Percentiles rank a stretch among this genome's conserved stretches.
These are phyloP conservation scores for Leccinum colubrinum DNA, from an alignment of 1,284 basidiomycete genomes.

Conservation along the genomic window DNA sequence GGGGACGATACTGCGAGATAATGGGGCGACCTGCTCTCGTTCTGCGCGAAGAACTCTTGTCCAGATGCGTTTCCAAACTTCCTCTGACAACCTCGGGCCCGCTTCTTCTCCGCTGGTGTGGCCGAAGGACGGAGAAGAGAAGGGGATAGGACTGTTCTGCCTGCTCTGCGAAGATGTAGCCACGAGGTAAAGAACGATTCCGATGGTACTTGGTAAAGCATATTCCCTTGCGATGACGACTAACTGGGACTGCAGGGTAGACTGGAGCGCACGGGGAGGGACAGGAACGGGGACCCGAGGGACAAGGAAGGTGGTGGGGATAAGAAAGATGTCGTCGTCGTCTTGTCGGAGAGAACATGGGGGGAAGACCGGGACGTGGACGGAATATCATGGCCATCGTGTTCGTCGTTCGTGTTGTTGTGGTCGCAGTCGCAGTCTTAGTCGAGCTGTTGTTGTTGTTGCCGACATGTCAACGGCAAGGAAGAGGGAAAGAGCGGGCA, in stretches of 20 bases:
- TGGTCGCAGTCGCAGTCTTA: too few relatives aligned
- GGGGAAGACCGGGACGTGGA: too few relatives aligned
- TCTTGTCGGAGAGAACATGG: too few relatives aligned
- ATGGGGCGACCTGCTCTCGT: slow-evolving; percentile 48
- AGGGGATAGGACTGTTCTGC: slow-evolving; percentile 13
- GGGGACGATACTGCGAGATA: slow-evolving; percentile 41
- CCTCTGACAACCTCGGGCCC: slow-evolving; percentile 77
- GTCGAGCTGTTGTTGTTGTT: too few relatives aligned
- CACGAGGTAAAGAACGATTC: slow-evolving; percentile 76
- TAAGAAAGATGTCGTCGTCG: too few relatives aligned
- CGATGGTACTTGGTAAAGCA: slow-evolving; percentile 75
- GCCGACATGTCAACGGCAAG: too few relatives aligned
- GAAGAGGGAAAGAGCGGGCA: too few relatives aligned
- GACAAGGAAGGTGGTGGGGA: too few relatives aligned
- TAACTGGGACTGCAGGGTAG: slow-evolving; percentile 70
- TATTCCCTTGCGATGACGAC: slow-evolving; percentile 86
- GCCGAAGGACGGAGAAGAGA: slow-evolving; percentile 14
- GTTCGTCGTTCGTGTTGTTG: too few relatives aligned
- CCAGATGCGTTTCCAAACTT: slow-evolving; percentile 84
- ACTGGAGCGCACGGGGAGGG: slow-evolving; percentile 48
- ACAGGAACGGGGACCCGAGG: too few relatives aligned
- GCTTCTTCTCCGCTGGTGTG: slow-evolving; percentile 48
- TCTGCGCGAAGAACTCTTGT: slow-evolving; percentile 64
- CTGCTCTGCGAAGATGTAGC: slow-evolving; percentile 35
- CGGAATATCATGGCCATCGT: too few relatives aligned